These are phyloP conservation scores for Sporisorium reilianum DNA, from an alignment of 1,284 basidiomycete genomes.

Conservation along the genomic window DNA sequence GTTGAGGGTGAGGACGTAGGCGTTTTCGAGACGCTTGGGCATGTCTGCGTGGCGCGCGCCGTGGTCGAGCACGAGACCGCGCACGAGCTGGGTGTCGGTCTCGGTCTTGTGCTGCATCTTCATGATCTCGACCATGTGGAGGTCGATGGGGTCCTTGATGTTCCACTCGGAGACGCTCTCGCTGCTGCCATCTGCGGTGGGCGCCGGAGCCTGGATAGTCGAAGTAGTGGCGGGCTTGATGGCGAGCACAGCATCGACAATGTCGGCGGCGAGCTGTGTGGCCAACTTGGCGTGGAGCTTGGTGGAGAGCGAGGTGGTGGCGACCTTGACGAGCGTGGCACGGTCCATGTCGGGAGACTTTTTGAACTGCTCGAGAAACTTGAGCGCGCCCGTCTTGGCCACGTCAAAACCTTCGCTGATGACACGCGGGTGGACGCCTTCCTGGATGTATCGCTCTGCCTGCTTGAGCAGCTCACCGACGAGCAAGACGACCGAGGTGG, in stretches of 20 bases:
- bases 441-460: slow-evolving; percentile 95
- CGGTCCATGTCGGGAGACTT: slow-evolving; percentile 83
- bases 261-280: slow-evolving; percentile 87
- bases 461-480: slow-evolving; percentile 98
- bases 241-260: slow-evolving; percentile 93
- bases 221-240: slow-evolving; percentile 74
- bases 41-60: slow-evolving; percentile 98
- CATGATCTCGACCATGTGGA: slow-evolving; percentile 99
- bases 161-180: slow-evolving; percentile 64
- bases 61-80: slow-evolving; percentile 91
- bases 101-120: slow-evolving; percentile 99
- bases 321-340: slow-evolving; percentile 89
- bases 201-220: slow-evolving; percentile 51
- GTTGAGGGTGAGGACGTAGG: slow-evolving; percentile 94
- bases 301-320: slow-evolving; percentile 92
- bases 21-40: slow-evolving; percentile 98
- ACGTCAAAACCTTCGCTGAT: slow-evolving; percentile 95
- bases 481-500: slow-evolving; percentile 94
- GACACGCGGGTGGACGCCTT: slow-evolving; percentile 97
- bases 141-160: slow-evolving; percentile 80
- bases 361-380: slow-evolving; percentile 92
- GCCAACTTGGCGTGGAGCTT: slow-evolving; percentile 89
- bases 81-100: slow-evolving; percentile 95
- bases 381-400: slow-evolving; percentile 92
- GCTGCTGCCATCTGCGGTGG: slow-evolving; percentile 58